Percentiles rank a stretch among this genome's conserved stretches.
Conservation (phyloP, 345 rosid genomes). For the Moricandia moricandioides region DNA sequence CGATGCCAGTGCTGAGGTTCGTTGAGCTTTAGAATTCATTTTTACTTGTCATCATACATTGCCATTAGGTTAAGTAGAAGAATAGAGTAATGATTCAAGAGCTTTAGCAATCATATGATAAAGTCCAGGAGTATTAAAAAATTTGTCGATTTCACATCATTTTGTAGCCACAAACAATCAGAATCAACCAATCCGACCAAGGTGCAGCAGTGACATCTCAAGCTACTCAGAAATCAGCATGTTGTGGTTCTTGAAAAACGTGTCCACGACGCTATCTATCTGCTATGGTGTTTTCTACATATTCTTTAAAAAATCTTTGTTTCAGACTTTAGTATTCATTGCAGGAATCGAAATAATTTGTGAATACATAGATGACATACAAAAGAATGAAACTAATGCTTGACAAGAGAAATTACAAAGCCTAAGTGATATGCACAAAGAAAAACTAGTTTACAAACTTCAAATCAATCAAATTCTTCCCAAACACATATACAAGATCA, state of each 20-base stretch:
- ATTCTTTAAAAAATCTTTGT: not conserved
- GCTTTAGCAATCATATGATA: not conserved
- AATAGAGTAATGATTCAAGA: not conserved
- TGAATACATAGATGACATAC: not conserved
- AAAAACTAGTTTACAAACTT: not conserved
- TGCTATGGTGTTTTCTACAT: not conserved
- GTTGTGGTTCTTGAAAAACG: conserved; percentile 44
- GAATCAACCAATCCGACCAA: conserved; percentile 67
- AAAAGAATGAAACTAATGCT: not conserved
- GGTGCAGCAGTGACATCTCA: conserved; percentile 56
- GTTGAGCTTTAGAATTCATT: not conserved
- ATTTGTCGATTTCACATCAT: not conserved
- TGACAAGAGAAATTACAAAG: not conserved
- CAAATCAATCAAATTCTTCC: not conserved
- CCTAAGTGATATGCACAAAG: not conserved
- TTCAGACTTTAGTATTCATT: not conserved
- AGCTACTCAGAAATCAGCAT: conserved; percentile 67
- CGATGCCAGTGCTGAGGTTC: conserved; percentile 71
- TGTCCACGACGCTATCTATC: not conserved
- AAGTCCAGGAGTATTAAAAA: not conserved
- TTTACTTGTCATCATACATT: not conserved
- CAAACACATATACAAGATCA: conserved; percentile 39
- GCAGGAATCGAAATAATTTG: not conserved
- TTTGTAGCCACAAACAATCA: conserved; percentile 66
- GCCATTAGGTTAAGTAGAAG: not conserved